phyloP scores from a whole-genome alignment of 1,284 basidiomycete species.

The Schizopora paradoxa region DNA sequence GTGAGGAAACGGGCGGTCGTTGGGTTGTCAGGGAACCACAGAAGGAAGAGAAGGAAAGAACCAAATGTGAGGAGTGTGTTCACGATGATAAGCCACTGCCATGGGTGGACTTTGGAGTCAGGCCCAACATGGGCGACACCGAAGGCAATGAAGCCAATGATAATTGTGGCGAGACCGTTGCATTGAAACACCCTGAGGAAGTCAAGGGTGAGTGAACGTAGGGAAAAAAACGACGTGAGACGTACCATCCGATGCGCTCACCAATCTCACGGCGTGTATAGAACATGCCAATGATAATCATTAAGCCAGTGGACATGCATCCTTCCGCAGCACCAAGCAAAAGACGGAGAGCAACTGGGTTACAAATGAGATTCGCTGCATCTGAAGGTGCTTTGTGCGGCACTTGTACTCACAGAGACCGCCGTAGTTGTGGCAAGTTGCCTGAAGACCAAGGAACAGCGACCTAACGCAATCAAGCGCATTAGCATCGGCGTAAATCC shows the following conservation, averaged over 20 bases:
- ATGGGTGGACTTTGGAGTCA: slow-evolving; percentile 18
- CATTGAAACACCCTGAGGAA: slow-evolving; percentile 21
- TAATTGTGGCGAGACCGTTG: slow-evolving; percentile 28
- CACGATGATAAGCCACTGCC: slow-evolving; percentile 28
- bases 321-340: slow-evolving; percentile 28
- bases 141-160: slow-evolving; percentile 28
- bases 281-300: slow-evolving; percentile 25
- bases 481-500: not conserved
- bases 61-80: slow-evolving; percentile 20
- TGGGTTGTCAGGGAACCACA: slow-evolving; percentile 23
- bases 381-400: too few relatives aligned
- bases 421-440: slow-evolving; percentile 17
- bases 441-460: slow-evolving; percentile 17
- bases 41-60: slow-evolving; percentile 15
- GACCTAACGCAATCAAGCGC: slow-evolving; percentile 4
- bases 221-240: slow-evolving; percentile 8
- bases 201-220: not conserved
- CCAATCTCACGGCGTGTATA: slow-evolving; percentile 28
- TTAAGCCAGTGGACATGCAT: slow-evolving; percentile 18
- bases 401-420: slow-evolving; percentile 15
- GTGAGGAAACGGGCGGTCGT: slow-evolving; percentile 23
- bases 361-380: slow-evolving; percentile 5
- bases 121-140: slow-evolving; percentile 25
- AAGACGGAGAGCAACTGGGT: slow-evolving; percentile 26
- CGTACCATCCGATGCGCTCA: slow-evolving; percentile 25